Evolutionary conservation across 2,329 filamentous ascomycete species (phyloP).

Genomic region (Colletotrichum neosansevieriae): DNA sequence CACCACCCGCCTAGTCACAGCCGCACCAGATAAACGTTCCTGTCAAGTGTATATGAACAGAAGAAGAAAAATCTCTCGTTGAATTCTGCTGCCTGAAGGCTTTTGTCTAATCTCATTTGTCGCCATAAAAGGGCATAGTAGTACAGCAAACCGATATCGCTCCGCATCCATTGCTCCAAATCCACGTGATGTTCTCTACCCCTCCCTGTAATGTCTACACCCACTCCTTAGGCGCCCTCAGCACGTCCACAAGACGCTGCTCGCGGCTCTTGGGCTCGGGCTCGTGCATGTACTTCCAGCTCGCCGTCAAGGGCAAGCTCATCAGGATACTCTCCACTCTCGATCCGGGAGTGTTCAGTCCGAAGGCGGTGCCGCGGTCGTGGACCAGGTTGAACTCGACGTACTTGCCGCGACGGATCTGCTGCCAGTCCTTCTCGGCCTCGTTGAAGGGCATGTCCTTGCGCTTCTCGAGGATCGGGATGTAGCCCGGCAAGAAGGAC

Average conservation of each 20-base stretch:
- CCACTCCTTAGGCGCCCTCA: constrained; percentile 75
- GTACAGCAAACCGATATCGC: constrained; percentile 34
- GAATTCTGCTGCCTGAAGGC: constrained; percentile 37
- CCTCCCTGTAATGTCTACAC: constrained; percentile 56
- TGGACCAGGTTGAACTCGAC: constrained; percentile 99
- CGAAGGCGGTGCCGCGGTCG: constrained; percentile 94
- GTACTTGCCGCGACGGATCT: constrained; percentile 92
- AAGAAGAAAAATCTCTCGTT: constrained; percentile 19
- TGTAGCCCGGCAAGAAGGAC: constrained; percentile 89
- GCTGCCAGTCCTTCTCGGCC: constrained; percentile 95
- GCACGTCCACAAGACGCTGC: constrained; percentile 81
- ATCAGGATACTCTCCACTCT: constrained; percentile 97
- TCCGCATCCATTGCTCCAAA: constrained; percentile 22
- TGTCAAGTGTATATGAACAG: constrained; percentile 1
- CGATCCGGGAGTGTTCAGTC: constrained; percentile 90
- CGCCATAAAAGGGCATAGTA: constrained; percentile 29
- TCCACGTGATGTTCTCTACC: constrained; percentile 13
- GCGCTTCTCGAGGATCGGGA: constrained; percentile 87
- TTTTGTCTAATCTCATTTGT: constrained; percentile 40
- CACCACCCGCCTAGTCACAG: too few relatives aligned
- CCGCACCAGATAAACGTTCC: too few relatives aligned
- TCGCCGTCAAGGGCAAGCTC: constrained; percentile 92
- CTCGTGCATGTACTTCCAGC: constrained; percentile 96
- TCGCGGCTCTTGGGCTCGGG: constrained; percentile 82
- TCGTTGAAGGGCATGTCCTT: constrained; percentile 93